Evolutionary conservation across 331 rosid genomes (phyloP).

Genomic region (Stylosanthes scabra): DNA sequence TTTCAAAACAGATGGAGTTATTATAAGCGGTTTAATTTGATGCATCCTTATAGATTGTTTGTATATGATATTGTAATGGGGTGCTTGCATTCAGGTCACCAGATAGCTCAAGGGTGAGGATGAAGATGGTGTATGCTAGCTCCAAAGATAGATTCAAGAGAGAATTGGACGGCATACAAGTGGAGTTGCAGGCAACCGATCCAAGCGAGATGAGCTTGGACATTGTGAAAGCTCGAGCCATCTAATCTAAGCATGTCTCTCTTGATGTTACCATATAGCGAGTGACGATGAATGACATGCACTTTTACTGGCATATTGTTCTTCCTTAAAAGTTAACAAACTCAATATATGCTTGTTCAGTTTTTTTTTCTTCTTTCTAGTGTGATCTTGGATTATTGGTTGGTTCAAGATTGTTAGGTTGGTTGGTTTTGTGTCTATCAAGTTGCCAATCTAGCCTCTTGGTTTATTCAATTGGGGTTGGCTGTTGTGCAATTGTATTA

Average conservation of each 20-base stretch:
- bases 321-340: constrained; percentile 24
- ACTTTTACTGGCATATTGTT: constrained; percentile 37
- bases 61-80: too few species aligned
- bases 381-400: constrained; percentile 21
- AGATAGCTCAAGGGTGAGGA: constrained; percentile 80
- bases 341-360: constrained; percentile 33
- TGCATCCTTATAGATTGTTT: too few species aligned
- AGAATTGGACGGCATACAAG: constrained; percentile 77
- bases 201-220: constrained; percentile 93
- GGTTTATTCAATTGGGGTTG: constrained; percentile 35
- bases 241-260: constrained; percentile 44
- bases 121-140: constrained; percentile 94
- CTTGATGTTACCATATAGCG: constrained; percentile 22
- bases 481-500: constrained; percentile 28
- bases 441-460: constrained; percentile 22
- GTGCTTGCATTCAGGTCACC: constrained; percentile 60
- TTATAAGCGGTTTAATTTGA: too few species aligned
- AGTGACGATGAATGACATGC: constrained; percentile 22
- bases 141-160: constrained; percentile 77
- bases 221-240: constrained; percentile 70
- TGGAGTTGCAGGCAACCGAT: constrained; percentile 89
- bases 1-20: too few species aligned
- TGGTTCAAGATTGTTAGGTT: constrained; percentile 34
- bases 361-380: constrained; percentile 6
- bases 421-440: constrained; percentile 29